phyloP scores from a whole-genome alignment of 2,329 filamentous ascomycete species.

The Aspergillus texensis region DNA sequence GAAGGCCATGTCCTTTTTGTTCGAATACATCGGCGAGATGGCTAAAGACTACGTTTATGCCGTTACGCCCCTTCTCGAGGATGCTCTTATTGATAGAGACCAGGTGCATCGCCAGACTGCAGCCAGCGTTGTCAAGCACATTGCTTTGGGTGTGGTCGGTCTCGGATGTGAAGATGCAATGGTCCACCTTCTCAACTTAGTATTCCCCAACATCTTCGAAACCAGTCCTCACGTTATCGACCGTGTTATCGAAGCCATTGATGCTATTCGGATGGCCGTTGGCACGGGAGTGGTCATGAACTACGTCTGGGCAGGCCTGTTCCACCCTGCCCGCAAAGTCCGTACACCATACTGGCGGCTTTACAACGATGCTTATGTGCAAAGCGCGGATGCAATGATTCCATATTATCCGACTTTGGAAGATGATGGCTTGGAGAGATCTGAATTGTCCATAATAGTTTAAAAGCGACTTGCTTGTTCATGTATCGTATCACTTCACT shows the following conservation, averaged over 20 bases:
- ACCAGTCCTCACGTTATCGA: slow-evolving; percentile 98
- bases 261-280: slow-evolving; percentile 90
- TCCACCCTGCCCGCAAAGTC: slow-evolving; percentile 95
- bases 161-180: slow-evolving; percentile 98
- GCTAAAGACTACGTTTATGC: slow-evolving; percentile 99
- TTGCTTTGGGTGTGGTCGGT: slow-evolving; percentile 95
- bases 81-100: slow-evolving; percentile 95
- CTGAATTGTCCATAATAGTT: slow-evolving; percentile 81
- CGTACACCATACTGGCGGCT: slow-evolving; percentile 93
- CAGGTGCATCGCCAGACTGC: slow-evolving; percentile 98
- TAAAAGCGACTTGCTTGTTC: slow-evolving; percentile 45
- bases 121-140: slow-evolving; percentile 95
- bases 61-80: slow-evolving; percentile 91
- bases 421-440: slow-evolving; percentile 75
- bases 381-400: slow-evolving; percentile 90
- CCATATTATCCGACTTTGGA: slow-evolving; percentile 91
- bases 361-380: slow-evolving; percentile 96
- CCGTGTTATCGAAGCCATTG: slow-evolving; percentile 94
- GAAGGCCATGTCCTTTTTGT: slow-evolving; percentile 94
- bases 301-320: slow-evolving; percentile 96
- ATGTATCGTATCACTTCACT: slow-evolving; percentile 11
- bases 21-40: slow-evolving; percentile 99
- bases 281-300: slow-evolving; percentile 93
- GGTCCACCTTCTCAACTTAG: slow-evolving; percentile 92
- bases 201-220: slow-evolving; percentile 97